Evolutionary conservation across 257 asterid genomes (phyloP), one percentile per base, ranked within the genome.

Genomic region (Solanum chaucha): DNA sequence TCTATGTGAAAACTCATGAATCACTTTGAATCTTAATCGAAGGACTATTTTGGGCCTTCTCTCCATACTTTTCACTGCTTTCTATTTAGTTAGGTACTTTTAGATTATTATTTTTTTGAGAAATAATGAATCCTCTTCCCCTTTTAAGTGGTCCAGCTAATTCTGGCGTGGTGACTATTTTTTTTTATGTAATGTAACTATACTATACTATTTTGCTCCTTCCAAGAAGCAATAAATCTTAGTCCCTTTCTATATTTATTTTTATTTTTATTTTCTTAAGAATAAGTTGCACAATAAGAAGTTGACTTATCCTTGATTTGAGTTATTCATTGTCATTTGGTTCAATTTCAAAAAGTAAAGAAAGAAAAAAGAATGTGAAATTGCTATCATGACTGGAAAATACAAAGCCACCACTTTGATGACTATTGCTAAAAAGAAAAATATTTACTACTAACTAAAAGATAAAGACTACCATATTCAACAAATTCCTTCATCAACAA

Each of bases 401-500:
- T 46, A 46, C 40, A 80, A 80, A 46, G 28, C 85, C 67, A 80
- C 26, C 67, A 46, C 68, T 28, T 80, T 28, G 41, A 80, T 80
- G 28, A 80, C 85, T 46, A 9, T 26, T 41, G 32, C 17, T 3
- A 40, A 44, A 44, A 28, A 48, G 40, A 48, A 80, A 84, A 67
- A n/a, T 8, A 59, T 26, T 2, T 7, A 15, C 24, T 55, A 55
- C 64, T 17, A 17, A 17, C 10, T 26, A 24, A 59, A 65, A 36
- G 71, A 64, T 67, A 19, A 70, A 65, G 84, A 34, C 86, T 28
- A 34, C 84, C 32, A 51, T 17, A 68, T 80, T 82, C 65, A 82
- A 87, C 36, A 78, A 87, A 85, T 44, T 88, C 67, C 88, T 88
- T 88, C 64, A 20, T 44, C 75, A 28, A 61, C 88, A 80, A 86